Base-by-base conservation (phyloP, 768 basidiomycete genomes). In the Antrodiella citrinella region DNA sequence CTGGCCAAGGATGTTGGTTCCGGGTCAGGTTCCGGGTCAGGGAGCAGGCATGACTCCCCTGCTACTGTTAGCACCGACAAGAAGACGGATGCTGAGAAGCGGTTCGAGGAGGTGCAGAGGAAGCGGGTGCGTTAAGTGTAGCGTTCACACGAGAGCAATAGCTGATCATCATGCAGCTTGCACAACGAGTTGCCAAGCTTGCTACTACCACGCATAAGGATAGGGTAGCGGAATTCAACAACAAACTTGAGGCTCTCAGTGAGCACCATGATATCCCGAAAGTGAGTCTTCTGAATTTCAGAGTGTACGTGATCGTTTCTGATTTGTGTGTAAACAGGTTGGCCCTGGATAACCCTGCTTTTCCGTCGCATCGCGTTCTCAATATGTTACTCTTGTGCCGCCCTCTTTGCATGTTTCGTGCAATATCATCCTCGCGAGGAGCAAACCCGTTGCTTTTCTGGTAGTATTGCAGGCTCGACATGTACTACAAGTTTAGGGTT, bases 181-280 rank as follows among this genome's bases (percentile, higher is more conserved):
- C 77, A 20, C 78, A 82, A 53, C 81, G 79, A 57, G 87, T 94
- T 15, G 75, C 78, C 15, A 88, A 80, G 67, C 61, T 88, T 60
- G 91, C 92, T 0, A 72, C 72, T 59, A 90, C 87, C 70, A 91
- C 88, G 4, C 92, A 96, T 69, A 96, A 96, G 69, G 92, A 96
- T 53, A 84, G 92, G 40, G 92, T 96, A 30, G 82, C 79, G 55
- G 91, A 93, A 60, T 91, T 94, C 60, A 96, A 96, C 62, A 60
- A 77, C 21, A 87, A 93, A 63, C 73, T 96, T 7, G 92, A 94
- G 68, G 71, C 79, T 51, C 76, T 93, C 51, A 89, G 86, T 65
- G 91, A 94, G 70, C 92, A 93, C 75, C 89, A 95, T 66, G 91
- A 94, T 65, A 92, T 93, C 60, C 91, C 91, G 38, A 93, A 94